A percentile compares a stretch with the other conserved stretches of the same genome.
Conservation (phyloP, 2,329 filamentous ascomycete genomes). For the Celoporthe dispersa region DNA sequence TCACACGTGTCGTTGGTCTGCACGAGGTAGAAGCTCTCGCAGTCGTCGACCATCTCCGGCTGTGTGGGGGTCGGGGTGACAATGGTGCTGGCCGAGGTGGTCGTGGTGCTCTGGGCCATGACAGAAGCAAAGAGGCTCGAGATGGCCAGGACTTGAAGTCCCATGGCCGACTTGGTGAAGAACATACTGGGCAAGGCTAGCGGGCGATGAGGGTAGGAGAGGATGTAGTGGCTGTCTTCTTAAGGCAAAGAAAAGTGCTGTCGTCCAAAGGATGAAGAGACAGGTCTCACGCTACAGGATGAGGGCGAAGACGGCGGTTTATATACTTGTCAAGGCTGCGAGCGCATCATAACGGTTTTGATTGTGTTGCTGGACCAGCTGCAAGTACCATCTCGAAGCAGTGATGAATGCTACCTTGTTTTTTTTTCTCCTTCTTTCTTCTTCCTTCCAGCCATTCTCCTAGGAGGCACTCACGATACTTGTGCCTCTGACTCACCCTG, state of each 20-base stretch:
- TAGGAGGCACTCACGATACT: not conserved
- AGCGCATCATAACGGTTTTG: not conserved
- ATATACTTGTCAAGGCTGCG: not conserved
- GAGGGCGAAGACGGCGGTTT: not conserved
- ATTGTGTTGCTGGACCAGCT: not conserved
- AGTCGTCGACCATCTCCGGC: conserved; percentile 13
- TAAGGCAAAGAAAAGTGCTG: not conserved
- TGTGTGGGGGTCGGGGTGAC: conserved; percentile 17
- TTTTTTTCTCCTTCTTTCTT: too few relatives aligned
- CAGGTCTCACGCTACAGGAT: not conserved
- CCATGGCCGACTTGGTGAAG: not conserved
- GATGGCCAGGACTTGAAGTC: conserved; percentile 3
- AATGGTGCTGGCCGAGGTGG: not conserved
- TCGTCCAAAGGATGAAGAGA: not conserved
- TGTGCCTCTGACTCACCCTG: not conserved
- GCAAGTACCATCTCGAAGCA: not conserved
- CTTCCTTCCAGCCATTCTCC: not conserved
- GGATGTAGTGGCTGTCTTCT: not conserved
- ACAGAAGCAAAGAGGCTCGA: not conserved
- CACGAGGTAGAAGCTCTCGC: conserved; percentile 13
- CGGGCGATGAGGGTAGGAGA: not conserved
- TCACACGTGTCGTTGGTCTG: conserved; percentile 9
- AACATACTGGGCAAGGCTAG: conserved; percentile 6
- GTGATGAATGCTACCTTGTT: not conserved
- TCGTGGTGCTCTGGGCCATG: conserved; percentile 4